These are phyloP conservation scores for Ophiostoma sp. DNA, from an alignment of 2,329 filamentous ascomycete genomes.

Conservation along the genomic window DNA sequence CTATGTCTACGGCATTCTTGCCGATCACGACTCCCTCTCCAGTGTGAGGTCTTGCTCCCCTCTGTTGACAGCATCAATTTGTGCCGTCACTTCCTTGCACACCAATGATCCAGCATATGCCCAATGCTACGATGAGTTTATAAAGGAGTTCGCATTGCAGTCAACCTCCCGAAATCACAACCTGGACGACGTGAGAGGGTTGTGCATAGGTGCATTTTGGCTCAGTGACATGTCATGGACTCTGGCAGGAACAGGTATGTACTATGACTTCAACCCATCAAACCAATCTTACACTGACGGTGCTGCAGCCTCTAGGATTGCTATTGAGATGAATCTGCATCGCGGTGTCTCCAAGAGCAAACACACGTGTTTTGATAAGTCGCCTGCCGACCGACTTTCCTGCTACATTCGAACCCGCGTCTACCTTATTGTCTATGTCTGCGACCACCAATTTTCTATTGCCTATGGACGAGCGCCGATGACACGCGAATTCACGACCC, in stretches of 20 bases:
- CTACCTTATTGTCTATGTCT: neutral
- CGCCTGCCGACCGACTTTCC: neutral
- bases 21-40: neutral
- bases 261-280: neutral
- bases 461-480: neutral
- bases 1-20: neutral
- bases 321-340: neutral
- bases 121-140: neutral
- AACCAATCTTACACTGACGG: neutral
- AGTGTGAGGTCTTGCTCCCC: neutral
- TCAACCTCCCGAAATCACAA: neutral
- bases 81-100: neutral
- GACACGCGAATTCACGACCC: neutral
- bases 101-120: neutral
- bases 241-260: neutral
- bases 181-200: neutral
- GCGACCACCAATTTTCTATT: constrained; percentile 3
- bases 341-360: neutral
- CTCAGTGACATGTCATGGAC: constrained; percentile 9
- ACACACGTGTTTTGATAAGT: neutral
- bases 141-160: neutral
- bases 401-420: constrained; percentile 1
- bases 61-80: neutral
- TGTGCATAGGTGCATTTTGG: neutral
- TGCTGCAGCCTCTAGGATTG: neutral